A percentile compares a stretch with the other conserved stretches of the same genome.
phyloP scores from a whole-genome alignment of 2,329 filamentous ascomycete species.

The Fonsecaea pedrosoi region DNA sequence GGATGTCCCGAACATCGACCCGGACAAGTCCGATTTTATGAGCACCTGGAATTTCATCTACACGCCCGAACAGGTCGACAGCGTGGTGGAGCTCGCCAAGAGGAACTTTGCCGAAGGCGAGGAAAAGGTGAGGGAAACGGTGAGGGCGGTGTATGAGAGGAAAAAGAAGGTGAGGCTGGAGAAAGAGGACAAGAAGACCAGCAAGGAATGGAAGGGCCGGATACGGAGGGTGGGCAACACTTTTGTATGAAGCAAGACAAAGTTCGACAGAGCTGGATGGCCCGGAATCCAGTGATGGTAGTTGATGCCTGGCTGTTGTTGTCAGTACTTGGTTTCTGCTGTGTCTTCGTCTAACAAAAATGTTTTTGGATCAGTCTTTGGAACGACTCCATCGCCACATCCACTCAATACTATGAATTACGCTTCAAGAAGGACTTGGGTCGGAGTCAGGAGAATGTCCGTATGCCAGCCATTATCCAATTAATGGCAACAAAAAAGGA shows the following conservation, averaged over 20 bases:
- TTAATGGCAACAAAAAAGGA: too few species aligned
- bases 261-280: slow-evolving; percentile 35
- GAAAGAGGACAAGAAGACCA: slow-evolving; percentile 50
- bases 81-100: slow-evolving; percentile 78
- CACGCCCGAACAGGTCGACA: slow-evolving; percentile 85
- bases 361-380: too few species aligned
- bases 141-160: slow-evolving; percentile 89
- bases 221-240: slow-evolving; percentile 26
- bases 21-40: slow-evolving; percentile 81
- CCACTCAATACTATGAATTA: too few species aligned
- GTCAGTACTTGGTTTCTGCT: too few species aligned
- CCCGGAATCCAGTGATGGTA: neutral
- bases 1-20: slow-evolving; percentile 80
- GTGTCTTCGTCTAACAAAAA: too few species aligned
- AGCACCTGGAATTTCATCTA: slow-evolving; percentile 99
- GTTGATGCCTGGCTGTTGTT: neutral
- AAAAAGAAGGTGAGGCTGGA: slow-evolving; percentile 75
- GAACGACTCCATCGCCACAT: too few species aligned
- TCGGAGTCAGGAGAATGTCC: too few species aligned
- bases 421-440: too few species aligned
- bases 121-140: slow-evolving; percentile 76
- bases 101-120: slow-evolving; percentile 87
- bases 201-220: slow-evolving; percentile 37
- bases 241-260: slow-evolving; percentile 18
- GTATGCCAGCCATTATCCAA: too few species aligned